Base-by-base conservation (phyloP, 2,329 filamentous ascomycete species). In the Penicillium janthinellum region DNA sequence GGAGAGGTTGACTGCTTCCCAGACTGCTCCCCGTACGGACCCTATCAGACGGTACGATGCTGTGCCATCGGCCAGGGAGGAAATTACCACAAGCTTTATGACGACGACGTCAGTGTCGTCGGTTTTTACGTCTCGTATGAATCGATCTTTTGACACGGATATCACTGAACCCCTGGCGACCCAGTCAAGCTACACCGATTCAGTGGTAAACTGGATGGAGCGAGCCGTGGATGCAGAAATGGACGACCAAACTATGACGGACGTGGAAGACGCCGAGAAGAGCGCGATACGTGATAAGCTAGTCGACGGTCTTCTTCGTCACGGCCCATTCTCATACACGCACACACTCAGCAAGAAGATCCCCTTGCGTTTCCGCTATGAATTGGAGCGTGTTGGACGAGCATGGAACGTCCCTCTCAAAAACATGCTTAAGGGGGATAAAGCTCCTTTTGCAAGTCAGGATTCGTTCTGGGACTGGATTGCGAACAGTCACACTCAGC, bases 351-450 rank as follows among this genome's bases (percentile, higher is more conserved):
- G 70, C 1, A 57, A 55, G 4, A 70, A 61, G 10, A 61, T 77
- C 17, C 67, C 74, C 4, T 58, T 79, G 15, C 67, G 75, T 5
- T 72, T 72, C 57, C 68, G 76, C 15, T 78, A 78, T 56, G 77
- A 78, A 51, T 53, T 77, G 22, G 75, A 77, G 53, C 67, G 76
- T 31, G 67, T 77, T 39, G 71, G 68, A 22, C 63, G 70, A 17
- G 64, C 66, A 5, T 76, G 73, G 68, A 55, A 60, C 10, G 58
- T 77, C 0, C 61, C 70, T 1, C 63, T 70, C 12, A 57, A 72
- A 7, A 53, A 61, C 5, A 72, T 78, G 60, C 61, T 76, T 63
- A n/a, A 69, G 70, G 0, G 63, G 65, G 15, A 53, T 51, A 67
- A 54, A 34, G 60, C 69, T 14, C 60, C 68, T 0, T 66, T 66